Conservation (phyloP, 2,329 filamentous ascomycete genomes). For the Paecilomyces fulvus region DNA sequence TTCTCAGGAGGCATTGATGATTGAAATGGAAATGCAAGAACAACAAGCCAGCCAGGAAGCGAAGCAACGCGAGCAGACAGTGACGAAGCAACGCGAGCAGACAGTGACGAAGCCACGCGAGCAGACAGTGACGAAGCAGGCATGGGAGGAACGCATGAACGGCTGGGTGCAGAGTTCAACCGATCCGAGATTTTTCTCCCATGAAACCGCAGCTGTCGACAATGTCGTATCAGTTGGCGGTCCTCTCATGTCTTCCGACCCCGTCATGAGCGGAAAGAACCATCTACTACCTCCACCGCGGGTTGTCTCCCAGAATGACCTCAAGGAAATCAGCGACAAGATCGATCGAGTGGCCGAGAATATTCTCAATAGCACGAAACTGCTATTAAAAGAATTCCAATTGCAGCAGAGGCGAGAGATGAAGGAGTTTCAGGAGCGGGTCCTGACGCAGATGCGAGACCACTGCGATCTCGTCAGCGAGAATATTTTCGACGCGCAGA, state of each 20-base stretch:
- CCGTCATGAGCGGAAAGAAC: neutral
- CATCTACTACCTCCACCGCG: neutral
- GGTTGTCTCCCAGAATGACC: neutral
- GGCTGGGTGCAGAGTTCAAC: neutral
- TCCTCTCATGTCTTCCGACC: neutral
- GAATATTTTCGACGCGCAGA: neutral
- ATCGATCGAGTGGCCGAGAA: neutral
- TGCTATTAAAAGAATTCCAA: neutral
- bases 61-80: neutral
- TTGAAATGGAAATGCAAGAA: too few relatives aligned
- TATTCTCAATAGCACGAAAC: neutral
- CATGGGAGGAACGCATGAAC: neutral
- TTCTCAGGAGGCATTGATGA: neutral
- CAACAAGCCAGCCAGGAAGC: neutral
- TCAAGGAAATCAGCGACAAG: neutral
- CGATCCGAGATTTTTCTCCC: neutral
- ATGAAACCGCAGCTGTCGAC: neutral
- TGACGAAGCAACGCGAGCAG: neutral
- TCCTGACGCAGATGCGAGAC: neutral
- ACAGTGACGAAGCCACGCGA: neutral
- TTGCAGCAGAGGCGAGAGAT: neutral
- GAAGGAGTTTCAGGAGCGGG: neutral
- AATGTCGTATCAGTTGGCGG: neutral
- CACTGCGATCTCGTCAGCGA: neutral
- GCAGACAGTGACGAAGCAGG: neutral